These are phyloP conservation scores for Pouteria campechiana DNA, from an alignment of 179 eudicot genomes.

Conservation along the genomic window DNA sequence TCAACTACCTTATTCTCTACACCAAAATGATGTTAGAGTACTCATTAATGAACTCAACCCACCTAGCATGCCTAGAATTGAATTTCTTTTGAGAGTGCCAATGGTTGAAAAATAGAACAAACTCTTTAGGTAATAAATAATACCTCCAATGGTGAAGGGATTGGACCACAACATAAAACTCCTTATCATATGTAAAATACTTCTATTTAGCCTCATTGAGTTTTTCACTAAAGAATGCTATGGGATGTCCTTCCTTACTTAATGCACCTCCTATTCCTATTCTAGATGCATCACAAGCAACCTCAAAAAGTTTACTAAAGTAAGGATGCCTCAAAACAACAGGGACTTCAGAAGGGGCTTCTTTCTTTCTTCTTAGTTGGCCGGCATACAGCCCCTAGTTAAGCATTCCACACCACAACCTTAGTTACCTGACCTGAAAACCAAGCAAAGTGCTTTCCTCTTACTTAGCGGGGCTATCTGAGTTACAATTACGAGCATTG, in stretches of 20 bases:
- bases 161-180: background rate
- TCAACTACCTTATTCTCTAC: background rate
- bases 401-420: background rate
- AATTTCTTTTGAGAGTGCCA: background rate
- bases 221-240: background rate
- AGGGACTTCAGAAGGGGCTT: no score
- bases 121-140: background rate
- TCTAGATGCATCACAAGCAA: background rate
- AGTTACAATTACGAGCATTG: background rate
- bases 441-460: background rate
- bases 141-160: background rate
- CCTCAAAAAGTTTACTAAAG: background rate
- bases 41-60: background rate
- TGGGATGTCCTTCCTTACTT: background rate
- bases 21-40: background rate
- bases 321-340: background rate
- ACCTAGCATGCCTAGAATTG: background rate
- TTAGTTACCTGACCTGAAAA: background rate
- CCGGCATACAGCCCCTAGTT: background rate
- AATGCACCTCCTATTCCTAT: background rate
- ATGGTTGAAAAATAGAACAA: background rate
- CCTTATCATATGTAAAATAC: background rate
- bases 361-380: no score
- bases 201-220: background rate
- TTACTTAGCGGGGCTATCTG: background rate